Conservation (phyloP, 169 alveolate species). For the Sarcocystis neurona region DNA sequence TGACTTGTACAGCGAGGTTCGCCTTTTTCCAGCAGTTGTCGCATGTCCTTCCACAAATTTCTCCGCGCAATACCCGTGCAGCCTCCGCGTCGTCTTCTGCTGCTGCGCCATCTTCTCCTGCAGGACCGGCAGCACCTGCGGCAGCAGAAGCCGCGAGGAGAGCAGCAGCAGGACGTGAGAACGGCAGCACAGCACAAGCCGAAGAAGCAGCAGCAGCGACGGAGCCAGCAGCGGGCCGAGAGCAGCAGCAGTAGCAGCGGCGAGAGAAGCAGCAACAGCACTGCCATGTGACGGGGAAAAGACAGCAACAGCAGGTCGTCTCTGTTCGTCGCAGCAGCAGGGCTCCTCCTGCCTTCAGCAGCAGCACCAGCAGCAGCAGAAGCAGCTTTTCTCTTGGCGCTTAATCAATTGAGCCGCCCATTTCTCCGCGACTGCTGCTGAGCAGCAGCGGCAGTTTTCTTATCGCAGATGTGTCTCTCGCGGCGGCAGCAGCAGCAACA, state of each 20-base stretch:
- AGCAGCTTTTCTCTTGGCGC: not conserved
- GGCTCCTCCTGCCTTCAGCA: not conserved
- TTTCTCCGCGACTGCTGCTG: not conserved
- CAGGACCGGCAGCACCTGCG: conserved; percentile 16
- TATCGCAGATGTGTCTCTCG: not conserved
- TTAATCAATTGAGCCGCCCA: not conserved
- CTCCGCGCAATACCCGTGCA: not conserved
- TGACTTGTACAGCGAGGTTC: conserved; percentile 7
- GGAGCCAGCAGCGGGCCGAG: not conserved
- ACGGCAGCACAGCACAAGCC: not conserved
- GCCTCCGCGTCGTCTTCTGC: not conserved
- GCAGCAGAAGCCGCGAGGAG: not conserved
- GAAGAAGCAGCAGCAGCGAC: not conserved
- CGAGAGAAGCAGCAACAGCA: conserved; percentile 3
- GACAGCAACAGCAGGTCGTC: not conserved
- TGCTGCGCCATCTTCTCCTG: conserved; percentile 15
- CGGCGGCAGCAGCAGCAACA: not conserved
- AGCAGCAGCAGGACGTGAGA: conserved; percentile 7
- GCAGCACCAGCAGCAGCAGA: conserved; percentile 37
- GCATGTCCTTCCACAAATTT: not conserved
- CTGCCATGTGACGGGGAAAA: not conserved
- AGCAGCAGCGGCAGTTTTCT: not conserved
- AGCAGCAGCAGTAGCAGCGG: not conserved
- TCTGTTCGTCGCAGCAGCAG: conserved; percentile 11
- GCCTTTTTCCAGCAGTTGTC: conserved; percentile 33